phyloP scores from a whole-genome alignment of 164 flowering plant genomes.

The Warburgia ugandensis region DNA sequence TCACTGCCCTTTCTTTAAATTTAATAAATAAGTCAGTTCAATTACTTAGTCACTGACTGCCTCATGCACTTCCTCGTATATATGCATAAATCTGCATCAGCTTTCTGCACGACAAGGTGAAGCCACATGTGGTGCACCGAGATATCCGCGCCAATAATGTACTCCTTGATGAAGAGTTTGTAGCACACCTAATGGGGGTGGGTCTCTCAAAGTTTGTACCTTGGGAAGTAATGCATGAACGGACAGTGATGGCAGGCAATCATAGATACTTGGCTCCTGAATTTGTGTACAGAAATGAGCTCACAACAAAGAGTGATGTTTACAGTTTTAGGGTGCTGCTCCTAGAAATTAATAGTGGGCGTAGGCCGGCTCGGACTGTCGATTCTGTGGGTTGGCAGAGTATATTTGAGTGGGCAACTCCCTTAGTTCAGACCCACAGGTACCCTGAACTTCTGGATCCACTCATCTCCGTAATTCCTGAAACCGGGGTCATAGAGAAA shows the following conservation, averaged over 20 bases:
- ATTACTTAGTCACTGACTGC: too few relatives aligned
- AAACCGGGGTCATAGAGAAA: constrained; percentile 65
- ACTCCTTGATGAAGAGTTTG: constrained; percentile 85
- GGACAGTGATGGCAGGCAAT: constrained; percentile 87
- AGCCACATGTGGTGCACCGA: constrained; percentile 92
- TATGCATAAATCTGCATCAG: too few relatives aligned
- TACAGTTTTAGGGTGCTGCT: constrained; percentile 91
- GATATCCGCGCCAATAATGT: constrained; percentile 91
- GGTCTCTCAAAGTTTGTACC: constrained; percentile 92
- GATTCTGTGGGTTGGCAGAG: constrained; percentile 86
- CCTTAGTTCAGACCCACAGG: constrained; percentile 77
- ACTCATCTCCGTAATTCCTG: constrained; percentile 55
- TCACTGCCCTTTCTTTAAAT: too few relatives aligned
- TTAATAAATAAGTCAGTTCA: too few relatives aligned
- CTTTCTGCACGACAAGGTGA: constrained; percentile 92
- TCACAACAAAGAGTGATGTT: constrained; percentile 95
- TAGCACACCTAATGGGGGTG: constrained; percentile 90
- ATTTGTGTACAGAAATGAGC: constrained; percentile 86
- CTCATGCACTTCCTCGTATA: too few relatives aligned
- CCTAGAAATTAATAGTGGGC: constrained; percentile 78
- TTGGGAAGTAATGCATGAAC: constrained; percentile 92
- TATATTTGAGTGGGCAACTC: constrained; percentile 96
- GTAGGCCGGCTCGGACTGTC: constrained; percentile 83
- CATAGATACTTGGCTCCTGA: constrained; percentile 94
- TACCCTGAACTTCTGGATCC: constrained; percentile 81